Evolutionary conservation across 805 yeast genomes (phyloP).

Genomic region (Candida palmyrensis): DNA sequence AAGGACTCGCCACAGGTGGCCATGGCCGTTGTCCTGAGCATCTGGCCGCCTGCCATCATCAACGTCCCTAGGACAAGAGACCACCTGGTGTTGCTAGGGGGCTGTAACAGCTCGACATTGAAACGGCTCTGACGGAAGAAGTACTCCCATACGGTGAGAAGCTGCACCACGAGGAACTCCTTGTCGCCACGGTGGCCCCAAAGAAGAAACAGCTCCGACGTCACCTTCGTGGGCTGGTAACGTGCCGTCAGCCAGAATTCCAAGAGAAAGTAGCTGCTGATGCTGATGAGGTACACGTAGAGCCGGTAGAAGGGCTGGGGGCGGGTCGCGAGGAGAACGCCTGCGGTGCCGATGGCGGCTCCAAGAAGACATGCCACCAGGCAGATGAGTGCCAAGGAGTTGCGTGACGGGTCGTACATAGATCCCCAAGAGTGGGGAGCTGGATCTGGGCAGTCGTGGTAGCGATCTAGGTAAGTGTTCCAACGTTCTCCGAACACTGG

Average conservation of each 20-base stretch:
- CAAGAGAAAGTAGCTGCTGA: slow-evolving; percentile 16
- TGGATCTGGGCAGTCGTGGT: too few species aligned
- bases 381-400: too few species aligned
- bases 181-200: slow-evolving; percentile 30
- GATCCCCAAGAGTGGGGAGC: too few species aligned
- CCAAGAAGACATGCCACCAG: too few species aligned
- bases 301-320: background rate
- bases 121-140: slow-evolving; percentile 5
- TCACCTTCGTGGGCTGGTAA: slow-evolving; percentile 21
- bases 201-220: slow-evolving; percentile 26
- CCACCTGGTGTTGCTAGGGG: background rate
- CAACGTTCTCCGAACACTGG: too few species aligned
- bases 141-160: slow-evolving; percentile 18
- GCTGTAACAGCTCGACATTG: background rate
- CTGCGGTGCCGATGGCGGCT: too few species aligned
- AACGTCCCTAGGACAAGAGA: slow-evolving; percentile 9
- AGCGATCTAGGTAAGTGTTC: too few species aligned
- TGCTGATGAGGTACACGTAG: slow-evolving; percentile 12
- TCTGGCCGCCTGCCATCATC: slow-evolving; percentile 18
- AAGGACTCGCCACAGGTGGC: slow-evolving; percentile 30
- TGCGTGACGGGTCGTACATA: too few species aligned
- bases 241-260: slow-evolving; percentile 24
- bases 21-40: slow-evolving; percentile 24
- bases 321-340: too few species aligned
- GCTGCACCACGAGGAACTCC: slow-evolving; percentile 26